Percentiles rank a stretch among this genome's conserved stretches.
Conservation (phyloP, 257 asterid genomes). For the Marsdenia floribunda region DNA sequence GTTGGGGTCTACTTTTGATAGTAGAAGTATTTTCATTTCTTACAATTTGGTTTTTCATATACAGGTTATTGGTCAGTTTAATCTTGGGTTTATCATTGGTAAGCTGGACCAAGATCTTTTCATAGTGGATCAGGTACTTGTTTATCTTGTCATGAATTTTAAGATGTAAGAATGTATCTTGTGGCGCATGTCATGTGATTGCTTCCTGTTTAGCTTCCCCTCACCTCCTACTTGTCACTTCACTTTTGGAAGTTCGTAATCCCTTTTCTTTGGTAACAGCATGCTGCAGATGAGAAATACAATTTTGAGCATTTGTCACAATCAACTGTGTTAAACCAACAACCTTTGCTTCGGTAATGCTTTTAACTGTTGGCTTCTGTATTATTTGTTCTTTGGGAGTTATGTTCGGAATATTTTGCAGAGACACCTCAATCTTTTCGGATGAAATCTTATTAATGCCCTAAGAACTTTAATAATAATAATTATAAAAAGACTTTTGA, state of each 20-base stretch:
- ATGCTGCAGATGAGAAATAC: constrained; percentile 98
- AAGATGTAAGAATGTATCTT: background rate
- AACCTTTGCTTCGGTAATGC: constrained; percentile 82
- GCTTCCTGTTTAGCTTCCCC: background rate
- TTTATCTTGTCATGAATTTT: constrained; percentile 20
- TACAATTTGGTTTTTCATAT: constrained; percentile 12
- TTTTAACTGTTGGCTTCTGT: background rate
- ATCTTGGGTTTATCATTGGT: constrained; percentile 93
- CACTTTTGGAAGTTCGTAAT: background rate
- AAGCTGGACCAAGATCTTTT: constrained; percentile 83
- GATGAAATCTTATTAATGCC: background rate
- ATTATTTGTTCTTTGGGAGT: background rate
- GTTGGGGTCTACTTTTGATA: background rate
- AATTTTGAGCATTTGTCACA: constrained; percentile 78
- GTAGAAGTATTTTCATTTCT: background rate
- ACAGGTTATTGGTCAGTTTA: constrained; percentile 96
- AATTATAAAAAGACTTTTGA: too few relatives aligned
- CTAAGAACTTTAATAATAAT: background rate
- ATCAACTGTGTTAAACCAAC: constrained; percentile 88
- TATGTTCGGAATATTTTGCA: background rate
- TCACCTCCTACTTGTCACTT: background rate
- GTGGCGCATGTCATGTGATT: background rate
- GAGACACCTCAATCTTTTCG: background rate
- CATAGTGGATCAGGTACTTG: constrained; percentile 88
- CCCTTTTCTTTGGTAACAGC: constrained; percentile 42